Evolutionary conservation across 352 stramenopile species (phyloP), one percentile per base, ranked within the genome.

Genomic region (Blastocystis sp.): DNA sequence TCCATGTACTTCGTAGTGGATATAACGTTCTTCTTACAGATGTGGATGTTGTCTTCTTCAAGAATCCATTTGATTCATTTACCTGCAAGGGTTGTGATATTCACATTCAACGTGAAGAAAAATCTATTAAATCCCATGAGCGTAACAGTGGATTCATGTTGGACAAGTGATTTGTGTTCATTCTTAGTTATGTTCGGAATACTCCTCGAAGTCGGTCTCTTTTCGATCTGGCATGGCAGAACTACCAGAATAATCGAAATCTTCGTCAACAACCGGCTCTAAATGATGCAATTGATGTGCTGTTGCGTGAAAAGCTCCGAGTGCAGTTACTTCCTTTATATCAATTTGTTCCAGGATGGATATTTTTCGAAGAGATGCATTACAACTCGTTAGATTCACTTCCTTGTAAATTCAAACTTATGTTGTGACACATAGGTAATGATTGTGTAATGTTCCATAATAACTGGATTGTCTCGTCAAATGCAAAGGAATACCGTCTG

Each of bases 371-470:
- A 30, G 30, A 60, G 24, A 53, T 59, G 42, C 66, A 89, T 89
- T 64, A 56, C 44, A 24, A 76, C 19, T 33, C n/a, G 7, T 30
- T 33, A 27, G 22, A 73, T 0, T 59, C 73, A 35, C 66, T 76
- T 59, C 73, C 73, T n/a, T 84, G 73, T 78, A 78, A 56, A 75
- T 51, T 87, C 22, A 30, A 13, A 27, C 11, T 37, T 19, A 24
- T 6, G 3, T 9, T 48, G 9, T 75, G 9, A 54, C 11, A 87
- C 27, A 19, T 69, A 87, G 75, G 75, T 37, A 35, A 89, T n/a
- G 58, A 59, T 4, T 89, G 78, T 42, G 78, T 89, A 17, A 89
- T 89, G 66, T 89, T 89, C 48, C 78, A 89, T 40, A 89, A 89
- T 27, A 89, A 89, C 44, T 89, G 78, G 78, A 64, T 89, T n/a